Evolutionary conservation across 2,329 filamentous ascomycete genomes (phyloP).

Genomic region (Ceratocystis lukuohia): DNA sequence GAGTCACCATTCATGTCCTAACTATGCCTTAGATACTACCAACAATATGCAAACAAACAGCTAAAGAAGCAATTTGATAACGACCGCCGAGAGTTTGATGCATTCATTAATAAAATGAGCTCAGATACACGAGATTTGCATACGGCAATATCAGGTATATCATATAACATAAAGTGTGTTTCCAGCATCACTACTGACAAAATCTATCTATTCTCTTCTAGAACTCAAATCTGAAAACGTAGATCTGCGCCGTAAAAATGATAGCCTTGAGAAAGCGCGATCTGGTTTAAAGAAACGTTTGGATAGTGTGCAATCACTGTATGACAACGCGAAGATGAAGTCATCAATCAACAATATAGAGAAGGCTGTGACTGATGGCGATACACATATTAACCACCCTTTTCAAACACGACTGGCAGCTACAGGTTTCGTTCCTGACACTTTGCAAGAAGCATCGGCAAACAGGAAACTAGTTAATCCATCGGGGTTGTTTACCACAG

Average conservation of each 20-base stretch:
- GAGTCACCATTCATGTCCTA: neutral
- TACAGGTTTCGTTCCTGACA: neutral
- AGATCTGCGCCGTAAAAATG: slow-evolving; percentile 53
- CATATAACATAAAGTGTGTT: neutral
- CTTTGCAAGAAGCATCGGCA: neutral
- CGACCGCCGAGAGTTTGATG: slow-evolving; percentile 55
- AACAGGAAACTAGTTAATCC: neutral
- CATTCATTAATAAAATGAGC: slow-evolving; percentile 62
- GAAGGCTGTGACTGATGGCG: slow-evolving; percentile 36
- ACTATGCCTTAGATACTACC: slow-evolving; percentile 37
- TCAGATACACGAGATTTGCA: slow-evolving; percentile 54
- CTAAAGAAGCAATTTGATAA: slow-evolving; percentile 54
- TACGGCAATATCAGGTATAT: slow-evolving; percentile 45
- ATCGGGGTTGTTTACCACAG: neutral
- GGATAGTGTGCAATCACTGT: slow-evolving; percentile 52
- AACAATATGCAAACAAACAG: slow-evolving; percentile 59
- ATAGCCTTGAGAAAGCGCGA: slow-evolving; percentile 53
- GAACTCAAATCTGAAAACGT: slow-evolving; percentile 49
- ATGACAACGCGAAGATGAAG: slow-evolving; percentile 45
- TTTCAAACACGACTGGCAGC: neutral
- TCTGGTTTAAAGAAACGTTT: slow-evolving; percentile 59
- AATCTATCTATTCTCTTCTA: slow-evolving; percentile 22
- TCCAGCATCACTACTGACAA: neutral
- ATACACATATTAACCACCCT: neutral
- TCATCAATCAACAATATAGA: slow-evolving; percentile 42